Evolutionary conservation across 495 filamentous ascomycete species (phyloP), one percentile per base, ranked within the genome.

Genomic region (Paragyromitra xinjiangensis): DNA sequence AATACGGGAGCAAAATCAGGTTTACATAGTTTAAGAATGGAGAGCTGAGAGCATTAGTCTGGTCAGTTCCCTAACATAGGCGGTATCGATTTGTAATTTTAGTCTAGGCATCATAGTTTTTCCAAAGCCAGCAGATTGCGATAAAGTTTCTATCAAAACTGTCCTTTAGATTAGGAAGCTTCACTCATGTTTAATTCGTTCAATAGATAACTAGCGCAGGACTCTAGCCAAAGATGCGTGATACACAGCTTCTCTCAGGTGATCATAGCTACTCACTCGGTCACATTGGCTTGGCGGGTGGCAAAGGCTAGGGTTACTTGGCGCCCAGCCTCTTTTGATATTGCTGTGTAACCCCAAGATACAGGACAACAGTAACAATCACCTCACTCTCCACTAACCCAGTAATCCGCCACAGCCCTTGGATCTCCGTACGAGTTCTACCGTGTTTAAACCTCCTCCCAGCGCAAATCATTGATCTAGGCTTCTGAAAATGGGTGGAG

Each of bases 401-500:
- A 44, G 34, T 22, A 55, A 34, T 8, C 39, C n/a, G 16, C 45
- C 26, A 59, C 59, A 37, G 22, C 34, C 59, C 59, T 63, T 63
- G 39, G 7, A 5, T 22, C n/a, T 59, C 42, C 16, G 37, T 42
- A 42, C 58, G 37, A 39, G 4, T 53, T 40, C 19, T 26, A 14
- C 22, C 34, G 55, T 11, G 4, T 37, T 14, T 34, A 51, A 75
- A 63, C 16, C 40, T n/a, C 48, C 16, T 39, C n/a, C 19, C 16
- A 64, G 56, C 8, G 61, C 51, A n/a, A 50, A 22, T 44, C 42
- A 8, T 37, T 42, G 22, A 44, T 45, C 51, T 12, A 29, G 16
- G 51, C 24, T n/a, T 69, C 19, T 26, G 37, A 81, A 59, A 6
- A 82, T 82, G 80, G 80, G 80, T 72, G 80, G 80, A 66, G 80